Conservation (phyloP, 305 asterid species). For the Ajuga reptans region DNA sequence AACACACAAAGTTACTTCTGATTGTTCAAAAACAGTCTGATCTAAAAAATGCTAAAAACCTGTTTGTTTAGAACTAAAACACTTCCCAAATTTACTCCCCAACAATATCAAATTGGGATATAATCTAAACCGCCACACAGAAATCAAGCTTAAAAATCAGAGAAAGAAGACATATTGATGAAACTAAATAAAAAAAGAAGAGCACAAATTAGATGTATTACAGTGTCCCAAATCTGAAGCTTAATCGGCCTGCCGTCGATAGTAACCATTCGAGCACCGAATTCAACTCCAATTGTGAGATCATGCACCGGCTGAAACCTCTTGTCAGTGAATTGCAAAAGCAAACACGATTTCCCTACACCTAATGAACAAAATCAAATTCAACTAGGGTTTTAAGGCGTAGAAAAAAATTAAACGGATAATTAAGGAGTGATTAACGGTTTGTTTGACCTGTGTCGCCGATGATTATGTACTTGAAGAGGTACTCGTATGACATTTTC, state of each 20-base stretch:
- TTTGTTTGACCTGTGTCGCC: conserved; percentile 49
- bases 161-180: background rate
- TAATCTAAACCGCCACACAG: background rate
- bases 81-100: background rate
- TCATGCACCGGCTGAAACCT: conserved; percentile 92
- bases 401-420: background rate
- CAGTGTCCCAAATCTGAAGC: conserved; percentile 94
- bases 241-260: conserved; percentile 67
- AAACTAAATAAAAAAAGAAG: background rate
- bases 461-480: conserved; percentile 61
- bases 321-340: conserved; percentile 77
- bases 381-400: conserved; percentile 18
- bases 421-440: background rate
- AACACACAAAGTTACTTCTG: background rate
- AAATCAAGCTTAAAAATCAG: background rate
- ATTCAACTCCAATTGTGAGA: conserved; percentile 83
- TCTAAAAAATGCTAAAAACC: background rate
- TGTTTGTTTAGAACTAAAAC: background rate
- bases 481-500: conserved; percentile 57
- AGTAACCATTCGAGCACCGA: conserved; percentile 76
- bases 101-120: background rate
- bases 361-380: conserved; percentile 26
- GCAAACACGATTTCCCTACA: conserved; percentile 82
- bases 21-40: background rate
- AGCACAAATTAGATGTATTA: background rate